phyloP scores from a whole-genome alignment of 169 alveolate genomes.

The Plasmodium reichenowi region DNA sequence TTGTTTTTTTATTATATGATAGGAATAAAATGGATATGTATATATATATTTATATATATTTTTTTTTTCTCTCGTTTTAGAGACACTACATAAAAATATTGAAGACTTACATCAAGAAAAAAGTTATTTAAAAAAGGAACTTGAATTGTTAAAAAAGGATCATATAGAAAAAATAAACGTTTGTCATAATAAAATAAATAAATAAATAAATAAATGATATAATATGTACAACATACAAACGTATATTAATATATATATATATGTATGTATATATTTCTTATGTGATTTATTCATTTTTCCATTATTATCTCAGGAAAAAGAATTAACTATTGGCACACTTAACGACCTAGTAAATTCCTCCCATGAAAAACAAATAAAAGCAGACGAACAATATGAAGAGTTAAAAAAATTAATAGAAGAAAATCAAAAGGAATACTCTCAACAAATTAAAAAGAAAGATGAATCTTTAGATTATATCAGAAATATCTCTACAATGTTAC shows the following conservation, averaged over 20 bases:
- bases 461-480: conserved; percentile 18
- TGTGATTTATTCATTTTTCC: not conserved
- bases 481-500: conserved; percentile 16
- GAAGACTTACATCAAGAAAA: conserved; percentile 38
- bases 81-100: conserved; percentile 50
- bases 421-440: conserved; percentile 28
- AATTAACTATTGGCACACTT: conserved; percentile 24
- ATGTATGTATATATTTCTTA: not conserved
- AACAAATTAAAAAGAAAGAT: conserved; percentile 28
- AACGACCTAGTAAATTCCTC: conserved; percentile 25
- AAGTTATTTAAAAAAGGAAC: conserved; percentile 21
- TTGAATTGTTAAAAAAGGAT: conserved; percentile 8
- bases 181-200: not conserved
- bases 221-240: too few species aligned
- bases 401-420: conserved; percentile 30
- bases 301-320: conserved; percentile 19
- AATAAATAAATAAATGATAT: too few species aligned
- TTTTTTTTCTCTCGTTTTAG: conserved; percentile 12
- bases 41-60: not conserved
- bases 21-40: not conserved
- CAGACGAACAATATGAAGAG: conserved; percentile 38
- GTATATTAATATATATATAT: too few species aligned
- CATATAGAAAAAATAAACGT: conserved; percentile 43
- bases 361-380: not conserved
- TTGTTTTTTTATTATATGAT: not conserved